Percentiles rank a stretch among this genome's conserved stretches.
phyloP scores from a whole-genome alignment of 192 early-diverging fungal species.

The Backusella psychrophila region DNA sequence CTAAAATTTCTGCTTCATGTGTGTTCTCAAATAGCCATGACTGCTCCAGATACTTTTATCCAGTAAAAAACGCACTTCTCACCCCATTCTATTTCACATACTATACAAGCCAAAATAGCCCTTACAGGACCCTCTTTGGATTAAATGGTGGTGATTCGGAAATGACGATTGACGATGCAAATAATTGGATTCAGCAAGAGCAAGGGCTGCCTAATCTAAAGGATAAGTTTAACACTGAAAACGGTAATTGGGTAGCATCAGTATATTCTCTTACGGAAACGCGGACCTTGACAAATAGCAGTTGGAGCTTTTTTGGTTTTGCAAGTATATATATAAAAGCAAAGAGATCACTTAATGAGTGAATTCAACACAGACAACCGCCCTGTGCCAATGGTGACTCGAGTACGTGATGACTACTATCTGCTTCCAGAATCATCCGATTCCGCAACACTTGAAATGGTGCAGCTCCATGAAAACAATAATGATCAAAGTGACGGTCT shows the following conservation, averaged over 20 bases:
- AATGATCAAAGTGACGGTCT: background rate
- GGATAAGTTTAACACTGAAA: background rate
- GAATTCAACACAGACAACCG: background rate
- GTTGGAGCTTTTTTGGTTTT: slow-evolving; percentile 15
- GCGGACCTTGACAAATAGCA: background rate
- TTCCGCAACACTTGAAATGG: background rate
- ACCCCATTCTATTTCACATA: slow-evolving; percentile 4
- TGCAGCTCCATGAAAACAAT: background rate
- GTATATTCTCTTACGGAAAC: background rate
- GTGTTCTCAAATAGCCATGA: no score
- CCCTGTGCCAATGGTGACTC: slow-evolving; percentile 11
- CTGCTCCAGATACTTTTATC: no score
- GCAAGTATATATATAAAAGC: background rate
- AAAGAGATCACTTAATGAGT: background rate
- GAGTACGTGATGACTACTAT: background rate
- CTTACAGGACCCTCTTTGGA: background rate
- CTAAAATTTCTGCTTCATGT: no score
- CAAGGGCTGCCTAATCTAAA: background rate
- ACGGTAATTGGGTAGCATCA: background rate
- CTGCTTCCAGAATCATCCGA: background rate
- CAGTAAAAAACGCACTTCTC: no score
- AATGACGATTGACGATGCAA: background rate
- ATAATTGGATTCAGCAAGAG: background rate
- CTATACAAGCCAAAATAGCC: background rate
- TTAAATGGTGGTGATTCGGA: background rate